Percentiles rank a stretch among this genome's conserved stretches.
Conservation (phyloP, 441 rosid species). For the Breynia disticha region DNA sequence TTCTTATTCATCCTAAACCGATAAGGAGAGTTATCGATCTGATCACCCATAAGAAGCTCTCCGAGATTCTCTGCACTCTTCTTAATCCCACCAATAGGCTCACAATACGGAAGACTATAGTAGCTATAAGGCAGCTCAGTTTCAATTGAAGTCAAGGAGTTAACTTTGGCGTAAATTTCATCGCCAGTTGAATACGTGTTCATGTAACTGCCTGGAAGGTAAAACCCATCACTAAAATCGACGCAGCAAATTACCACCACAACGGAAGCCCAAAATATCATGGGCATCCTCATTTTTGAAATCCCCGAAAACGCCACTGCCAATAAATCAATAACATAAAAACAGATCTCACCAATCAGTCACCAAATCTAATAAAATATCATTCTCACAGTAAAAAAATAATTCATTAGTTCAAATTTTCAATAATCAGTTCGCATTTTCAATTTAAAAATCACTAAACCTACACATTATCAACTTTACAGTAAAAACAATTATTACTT, state of each 20-base stretch:
- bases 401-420: no score
- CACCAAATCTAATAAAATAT: no score
- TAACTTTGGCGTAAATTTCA: conserved; percentile 57
- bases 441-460: no score
- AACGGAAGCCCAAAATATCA: conserved; percentile 30
- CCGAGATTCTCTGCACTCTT: conserved; percentile 95
- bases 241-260: conserved; percentile 33
- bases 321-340: conserved; percentile 2
- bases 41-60: conserved; percentile 97
- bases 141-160: conserved; percentile 84
- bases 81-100: conserved; percentile 53
- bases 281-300: conserved; percentile 32
- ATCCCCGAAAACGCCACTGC: conserved; percentile 11
- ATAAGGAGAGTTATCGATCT: conserved; percentile 83
- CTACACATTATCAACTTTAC: no score
- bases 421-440: no score
- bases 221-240: conserved; percentile 50
- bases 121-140: conserved; percentile 87
- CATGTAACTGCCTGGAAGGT: conserved; percentile 87
- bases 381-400: no score
- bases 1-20: conserved; percentile 64
- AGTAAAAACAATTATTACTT: no score
- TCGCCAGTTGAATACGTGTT: conserved; percentile 53
- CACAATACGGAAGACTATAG: conserved; percentile 79
- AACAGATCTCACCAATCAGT: not conserved